Percentiles rank a stretch among this genome's conserved stretches.
Conservation (phyloP, 208 protist genomes). For the Leishmania gerbilli region DNA sequence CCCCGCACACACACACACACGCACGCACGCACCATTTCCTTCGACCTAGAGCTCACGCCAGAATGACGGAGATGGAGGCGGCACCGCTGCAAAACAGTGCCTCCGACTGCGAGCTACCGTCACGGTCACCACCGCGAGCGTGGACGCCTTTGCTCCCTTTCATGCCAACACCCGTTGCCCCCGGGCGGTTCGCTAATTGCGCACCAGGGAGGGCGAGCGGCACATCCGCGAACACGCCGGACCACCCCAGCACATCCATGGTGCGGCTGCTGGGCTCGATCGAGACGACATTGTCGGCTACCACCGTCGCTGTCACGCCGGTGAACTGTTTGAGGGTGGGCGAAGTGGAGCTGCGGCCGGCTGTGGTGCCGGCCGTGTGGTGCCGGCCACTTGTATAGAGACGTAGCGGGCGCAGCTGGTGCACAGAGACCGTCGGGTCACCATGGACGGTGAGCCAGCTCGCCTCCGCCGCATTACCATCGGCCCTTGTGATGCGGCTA, state of each 20-base stretch:
- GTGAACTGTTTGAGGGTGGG: neutral
- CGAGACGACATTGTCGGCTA: neutral
- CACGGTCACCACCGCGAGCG: neutral
- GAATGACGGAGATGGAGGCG: constrained; percentile 25
- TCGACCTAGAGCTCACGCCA: neutral
- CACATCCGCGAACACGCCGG: constrained; percentile 37
- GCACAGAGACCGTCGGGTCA: neutral
- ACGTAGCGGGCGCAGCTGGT: neutral
- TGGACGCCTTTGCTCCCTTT: neutral
- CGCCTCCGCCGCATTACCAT: neutral
- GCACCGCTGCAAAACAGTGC: constrained; percentile 18
- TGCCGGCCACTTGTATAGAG: neutral
- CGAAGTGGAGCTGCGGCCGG: neutral
- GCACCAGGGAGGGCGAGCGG: constrained; percentile 42
- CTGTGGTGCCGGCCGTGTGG: neutral
- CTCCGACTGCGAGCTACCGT: neutral
- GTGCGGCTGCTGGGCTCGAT: neutral
- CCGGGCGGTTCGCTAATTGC: neutral
- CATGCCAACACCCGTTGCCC: neutral
- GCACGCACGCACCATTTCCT: neutral
- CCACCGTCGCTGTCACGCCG: neutral
- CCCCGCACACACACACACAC: too few species aligned
- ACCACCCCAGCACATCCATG: constrained; percentile 49
- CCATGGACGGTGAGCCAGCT: neutral
- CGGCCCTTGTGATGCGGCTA: neutral